phyloP scores from a whole-genome alignment of 2,329 filamentous ascomycete species.

The Berkeleyomyces rouxiae region DNA sequence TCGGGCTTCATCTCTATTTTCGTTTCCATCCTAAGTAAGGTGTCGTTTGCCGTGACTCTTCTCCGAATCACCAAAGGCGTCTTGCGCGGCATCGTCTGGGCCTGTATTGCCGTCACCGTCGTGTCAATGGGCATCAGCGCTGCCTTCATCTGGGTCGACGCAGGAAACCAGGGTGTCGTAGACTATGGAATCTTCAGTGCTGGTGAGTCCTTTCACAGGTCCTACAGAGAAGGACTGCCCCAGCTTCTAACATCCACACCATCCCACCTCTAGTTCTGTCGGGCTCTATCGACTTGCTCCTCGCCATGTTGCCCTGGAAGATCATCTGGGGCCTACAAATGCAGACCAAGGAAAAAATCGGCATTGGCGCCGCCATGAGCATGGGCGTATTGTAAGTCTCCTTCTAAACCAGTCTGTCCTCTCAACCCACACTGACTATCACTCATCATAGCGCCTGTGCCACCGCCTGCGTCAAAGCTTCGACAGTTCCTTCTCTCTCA shows the following conservation, averaged over 20 bases:
- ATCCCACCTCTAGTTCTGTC: slow-evolving; percentile 18
- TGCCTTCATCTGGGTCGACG: slow-evolving; percentile 16
- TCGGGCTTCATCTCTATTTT: slow-evolving; percentile 17
- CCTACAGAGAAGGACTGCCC: not conserved
- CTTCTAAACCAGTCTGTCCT: not conserved
- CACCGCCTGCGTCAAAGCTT: slow-evolving; percentile 21
- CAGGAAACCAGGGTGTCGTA: not conserved
- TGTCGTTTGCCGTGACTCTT: slow-evolving; percentile 20
- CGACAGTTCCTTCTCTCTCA: slow-evolving; percentile 16
- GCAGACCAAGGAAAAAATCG: slow-evolving; percentile 25
- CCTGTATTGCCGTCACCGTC: slow-evolving; percentile 17
- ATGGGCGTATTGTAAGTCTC: slow-evolving; percentile 25
- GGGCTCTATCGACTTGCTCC: slow-evolving; percentile 24
- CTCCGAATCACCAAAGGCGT: slow-evolving; percentile 17
- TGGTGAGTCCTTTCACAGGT: slow-evolving; percentile 2
- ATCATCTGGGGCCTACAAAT: slow-evolving; percentile 26
- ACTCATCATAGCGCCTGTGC: slow-evolving; percentile 18
- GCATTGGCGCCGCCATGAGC: slow-evolving; percentile 27
- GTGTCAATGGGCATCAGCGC: slow-evolving; percentile 16
- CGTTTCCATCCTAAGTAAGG: slow-evolving; percentile 20
- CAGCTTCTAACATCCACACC: too few relatives aligned
- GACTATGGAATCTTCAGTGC: slow-evolving; percentile 15
- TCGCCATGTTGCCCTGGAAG: slow-evolving; percentile 26
- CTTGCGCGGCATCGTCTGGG: slow-evolving; percentile 16
- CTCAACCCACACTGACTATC: not conserved